Percentiles rank a stretch among this genome's conserved stretches.
Evolutionary conservation across 2,329 filamentous ascomycete genomes (phyloP).

Genomic region (Neobulgaria alba): DNA sequence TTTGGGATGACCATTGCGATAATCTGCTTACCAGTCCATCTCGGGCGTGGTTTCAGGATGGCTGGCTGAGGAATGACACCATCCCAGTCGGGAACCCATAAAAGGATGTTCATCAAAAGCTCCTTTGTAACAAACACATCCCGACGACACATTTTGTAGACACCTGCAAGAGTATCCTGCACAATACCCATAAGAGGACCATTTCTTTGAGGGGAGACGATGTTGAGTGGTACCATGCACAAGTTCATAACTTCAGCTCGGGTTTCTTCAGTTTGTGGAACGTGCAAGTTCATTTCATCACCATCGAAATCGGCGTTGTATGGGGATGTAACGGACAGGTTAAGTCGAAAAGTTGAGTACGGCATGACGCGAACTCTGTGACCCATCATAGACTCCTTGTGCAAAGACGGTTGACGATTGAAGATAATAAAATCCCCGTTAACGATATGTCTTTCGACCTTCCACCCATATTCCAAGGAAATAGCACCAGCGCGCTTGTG

Average conservation of each 20-base stretch:
- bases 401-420: conserved; percentile 96
- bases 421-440: conserved; percentile 98
- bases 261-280: conserved; percentile 94
- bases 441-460: conserved; percentile 93
- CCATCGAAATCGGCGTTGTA: conserved; percentile 99
- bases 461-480: conserved; percentile 91
- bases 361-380: conserved; percentile 97
- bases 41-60: conserved; percentile 84
- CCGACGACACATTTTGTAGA: conserved; percentile 92
- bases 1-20: conserved; percentile 86
- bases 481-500: conserved; percentile 79
- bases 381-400: conserved; percentile 99
- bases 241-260: conserved; percentile 89
- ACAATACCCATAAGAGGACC: conserved; percentile 99
- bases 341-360: conserved; percentile 96
- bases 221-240: conserved; percentile 96
- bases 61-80: conserved; percentile 86
- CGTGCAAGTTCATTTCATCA: conserved; percentile 99
- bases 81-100: conserved; percentile 98
- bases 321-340: conserved; percentile 92
- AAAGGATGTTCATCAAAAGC: conserved; percentile 89
- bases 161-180: conserved; percentile 91
- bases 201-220: conserved; percentile 96
- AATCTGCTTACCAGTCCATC: conserved; percentile 98
- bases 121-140: conserved; percentile 88